phyloP scores from a whole-genome alignment of 768 basidiomycete species.

The Pleurotus giganteus region DNA sequence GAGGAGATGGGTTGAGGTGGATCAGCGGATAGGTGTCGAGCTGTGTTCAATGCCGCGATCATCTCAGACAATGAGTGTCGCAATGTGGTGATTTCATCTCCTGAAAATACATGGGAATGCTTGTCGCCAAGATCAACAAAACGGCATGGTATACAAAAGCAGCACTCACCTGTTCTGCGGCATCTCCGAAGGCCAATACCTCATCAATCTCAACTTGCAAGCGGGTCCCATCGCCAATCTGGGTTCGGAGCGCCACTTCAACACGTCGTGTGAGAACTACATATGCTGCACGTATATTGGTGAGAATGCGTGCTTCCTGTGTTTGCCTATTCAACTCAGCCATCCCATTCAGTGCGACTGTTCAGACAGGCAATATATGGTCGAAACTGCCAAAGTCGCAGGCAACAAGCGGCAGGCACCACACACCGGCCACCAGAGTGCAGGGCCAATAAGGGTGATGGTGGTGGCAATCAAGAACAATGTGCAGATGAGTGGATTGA shows the following conservation, averaged over 20 bases:
- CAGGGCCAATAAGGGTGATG: too few relatives aligned
- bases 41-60: conserved; percentile 10
- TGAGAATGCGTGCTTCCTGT: too few relatives aligned
- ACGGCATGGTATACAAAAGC: neutral
- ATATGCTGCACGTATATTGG: conserved; percentile 16
- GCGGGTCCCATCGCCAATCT: conserved; percentile 15
- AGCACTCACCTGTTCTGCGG: neutral
- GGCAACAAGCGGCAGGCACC: too few relatives aligned
- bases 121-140: neutral
- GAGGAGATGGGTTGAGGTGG: too few relatives aligned
- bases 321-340: too few relatives aligned
- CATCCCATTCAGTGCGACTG: too few relatives aligned
- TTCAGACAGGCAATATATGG: too few relatives aligned
- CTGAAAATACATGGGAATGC: neutral
- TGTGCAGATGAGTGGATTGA: too few relatives aligned
- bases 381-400: too few relatives aligned
- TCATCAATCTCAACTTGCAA: neutral
- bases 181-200: neutral
- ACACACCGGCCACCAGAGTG: too few relatives aligned
- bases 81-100: neutral
- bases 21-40: conserved; percentile 2
- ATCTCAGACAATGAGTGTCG: neutral
- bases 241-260: conserved; percentile 13
- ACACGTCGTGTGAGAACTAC: conserved; percentile 10
- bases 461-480: too few relatives aligned